Percentiles rank a stretch among this genome's conserved stretches.
These are phyloP conservation scores for Groenewaldozyma sp. DNA, from an alignment of 1,139 yeast species.

Conservation along the genomic window DNA sequence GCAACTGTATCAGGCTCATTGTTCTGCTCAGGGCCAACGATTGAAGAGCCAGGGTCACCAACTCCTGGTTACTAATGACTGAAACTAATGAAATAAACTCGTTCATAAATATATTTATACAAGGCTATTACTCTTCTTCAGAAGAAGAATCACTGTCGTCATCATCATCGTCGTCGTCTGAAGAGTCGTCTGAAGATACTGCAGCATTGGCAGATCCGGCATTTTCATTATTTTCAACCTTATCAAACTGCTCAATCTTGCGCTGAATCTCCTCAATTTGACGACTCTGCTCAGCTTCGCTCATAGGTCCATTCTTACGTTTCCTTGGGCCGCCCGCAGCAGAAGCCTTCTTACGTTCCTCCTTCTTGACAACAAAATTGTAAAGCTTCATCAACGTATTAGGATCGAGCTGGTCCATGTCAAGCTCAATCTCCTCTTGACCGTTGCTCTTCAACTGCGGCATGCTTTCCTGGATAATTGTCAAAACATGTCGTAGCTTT, in stretches of 20 bases:
- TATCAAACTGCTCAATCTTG: conserved; percentile 72
- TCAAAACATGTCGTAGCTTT: conserved; percentile 73
- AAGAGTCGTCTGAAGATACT: conserved; percentile 15
- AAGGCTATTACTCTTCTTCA: conserved; percentile 24
- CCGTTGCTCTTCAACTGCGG: conserved; percentile 63
- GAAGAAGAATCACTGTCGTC: conserved; percentile 21
- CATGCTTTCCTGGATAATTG: conserved; percentile 79
- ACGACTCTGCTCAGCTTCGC: conserved; percentile 62
- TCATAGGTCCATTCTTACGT: conserved; percentile 46
- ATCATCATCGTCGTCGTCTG: conserved; percentile 17
- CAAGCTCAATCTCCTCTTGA: conserved; percentile 87
- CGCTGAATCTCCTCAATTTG: conserved; percentile 79
- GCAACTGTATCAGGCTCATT: not conserved
- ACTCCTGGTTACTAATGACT: not conserved
- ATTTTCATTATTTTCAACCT: conserved; percentile 17
- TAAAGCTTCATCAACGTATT: conserved; percentile 74
- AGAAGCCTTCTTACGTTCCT: conserved; percentile 34
- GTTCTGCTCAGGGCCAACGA: conserved; percentile 1
- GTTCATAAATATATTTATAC: not conserved
- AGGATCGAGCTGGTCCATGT: conserved; percentile 88
- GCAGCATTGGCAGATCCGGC: conserved; percentile 6
- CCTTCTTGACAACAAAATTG: conserved; percentile 60
- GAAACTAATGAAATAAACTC: no score
- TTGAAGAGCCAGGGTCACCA: conserved; percentile 3
- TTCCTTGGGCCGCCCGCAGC: conserved; percentile 21